Evolutionary conservation across 345 rosid genomes (phyloP), one percentile per base, ranked within the genome.

Genomic region (Clarkia xantiana): DNA sequence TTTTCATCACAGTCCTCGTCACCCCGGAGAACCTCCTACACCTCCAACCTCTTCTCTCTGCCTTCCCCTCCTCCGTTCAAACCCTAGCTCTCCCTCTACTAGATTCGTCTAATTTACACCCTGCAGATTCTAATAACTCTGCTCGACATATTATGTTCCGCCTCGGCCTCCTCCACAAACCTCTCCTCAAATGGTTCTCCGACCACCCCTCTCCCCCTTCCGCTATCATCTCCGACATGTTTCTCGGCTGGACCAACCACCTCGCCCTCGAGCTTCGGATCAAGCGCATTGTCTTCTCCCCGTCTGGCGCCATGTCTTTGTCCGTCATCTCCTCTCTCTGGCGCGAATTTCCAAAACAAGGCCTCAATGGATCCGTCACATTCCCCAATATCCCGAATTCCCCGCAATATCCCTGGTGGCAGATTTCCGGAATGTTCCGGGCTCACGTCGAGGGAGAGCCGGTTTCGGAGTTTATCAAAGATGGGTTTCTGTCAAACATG

Each of bases 181-280:
- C 65, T 11, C 55, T 84, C 18, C 47, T 62, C 43, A 18, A 64
- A 3, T 81, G 81, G 77, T 66, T 81, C 58, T 39, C 45, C 2
- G 57, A 72, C 20, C 68, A 54, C 47, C 65, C 63, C 16, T 64
- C 77, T 4, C 77, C 86, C 0, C 89, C 86, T 0, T 63, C 67
- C 6, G 82, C 74, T 11, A 73, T 81, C 52, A 16, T 81, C 6
- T 72, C 89, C 6, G 82, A 82, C 59, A 63, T 76, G 51, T 81
- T 81, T 60, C 72, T 78, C 29, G 79, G 89, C 8, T 84, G 94
- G 94, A 71, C 82, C 38, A 62, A 66, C 23, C 51, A 40, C 51
- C 64, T 81, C 6, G 89, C 86, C 40, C 54, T 43, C 14, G 59
- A 58, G 58, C 59, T 77, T 14, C 71, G 80, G 18, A 9, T 70